Evolutionary conservation across 2,329 filamentous ascomycete genomes (phyloP).

Genomic region (Xylariomycetidae sp.): DNA sequence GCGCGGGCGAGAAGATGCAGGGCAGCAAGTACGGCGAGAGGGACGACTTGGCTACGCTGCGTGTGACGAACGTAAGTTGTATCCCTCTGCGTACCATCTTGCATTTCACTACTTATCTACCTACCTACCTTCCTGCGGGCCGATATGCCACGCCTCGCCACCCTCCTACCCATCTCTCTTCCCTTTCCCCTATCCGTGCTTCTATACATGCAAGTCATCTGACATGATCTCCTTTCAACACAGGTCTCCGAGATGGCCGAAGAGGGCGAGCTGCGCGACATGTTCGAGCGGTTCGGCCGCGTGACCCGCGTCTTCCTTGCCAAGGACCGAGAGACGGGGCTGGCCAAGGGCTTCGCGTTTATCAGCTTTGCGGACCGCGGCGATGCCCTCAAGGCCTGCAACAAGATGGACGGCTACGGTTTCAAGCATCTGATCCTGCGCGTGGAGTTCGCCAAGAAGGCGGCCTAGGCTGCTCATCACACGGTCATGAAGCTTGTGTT

Average conservation of each 20-base stretch:
- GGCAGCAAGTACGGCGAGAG: slow-evolving; percentile 85
- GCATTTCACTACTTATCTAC: no score
- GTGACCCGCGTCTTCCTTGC: slow-evolving; percentile 97
- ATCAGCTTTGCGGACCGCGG: slow-evolving; percentile 90
- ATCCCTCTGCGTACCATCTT: background rate
- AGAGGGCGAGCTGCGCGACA: slow-evolving; percentile 89
- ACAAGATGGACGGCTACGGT: slow-evolving; percentile 96
- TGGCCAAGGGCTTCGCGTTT: slow-evolving; percentile 98
- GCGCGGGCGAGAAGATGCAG: slow-evolving; percentile 75
- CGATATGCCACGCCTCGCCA: no score
- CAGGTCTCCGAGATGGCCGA: slow-evolving; percentile 96
- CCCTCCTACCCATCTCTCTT: slow-evolving; percentile 2
- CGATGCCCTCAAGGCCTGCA: slow-evolving; percentile 88
- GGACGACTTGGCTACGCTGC: slow-evolving; percentile 91
- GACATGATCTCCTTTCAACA: slow-evolving; percentile 4
- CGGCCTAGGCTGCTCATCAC: slow-evolving; percentile 37
- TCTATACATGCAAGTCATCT: slow-evolving; percentile 3
- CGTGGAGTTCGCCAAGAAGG: slow-evolving; percentile 84
- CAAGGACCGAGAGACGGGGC: slow-evolving; percentile 92
- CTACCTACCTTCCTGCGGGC: slow-evolving; percentile 1
- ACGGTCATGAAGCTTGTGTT: no score
- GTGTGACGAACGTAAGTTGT: slow-evolving; percentile 88
- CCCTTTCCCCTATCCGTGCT: background rate
- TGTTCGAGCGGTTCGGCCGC: slow-evolving; percentile 96
- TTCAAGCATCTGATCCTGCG: slow-evolving; percentile 83